Conservation (phyloP, 768 basidiomycete genomes). For the Gloeostereum incarnatum region DNA sequence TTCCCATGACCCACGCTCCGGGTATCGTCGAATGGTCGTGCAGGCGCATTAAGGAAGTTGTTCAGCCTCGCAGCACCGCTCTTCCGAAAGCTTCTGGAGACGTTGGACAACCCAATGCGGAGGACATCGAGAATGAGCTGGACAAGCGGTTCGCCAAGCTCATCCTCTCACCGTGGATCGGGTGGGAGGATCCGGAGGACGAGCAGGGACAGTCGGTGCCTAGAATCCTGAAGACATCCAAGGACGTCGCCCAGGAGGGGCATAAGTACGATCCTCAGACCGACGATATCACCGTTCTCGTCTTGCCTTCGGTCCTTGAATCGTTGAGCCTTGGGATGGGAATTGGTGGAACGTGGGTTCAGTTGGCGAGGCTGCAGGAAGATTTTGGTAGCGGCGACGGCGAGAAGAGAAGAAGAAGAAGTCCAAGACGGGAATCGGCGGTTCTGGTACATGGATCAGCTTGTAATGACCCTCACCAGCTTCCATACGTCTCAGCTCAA, state of each 20-base stretch:
- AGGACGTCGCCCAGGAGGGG: slow-evolving; percentile 4
- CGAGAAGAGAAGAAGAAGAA: slow-evolving; percentile 12
- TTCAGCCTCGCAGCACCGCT: slow-evolving; percentile 17
- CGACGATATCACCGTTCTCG: slow-evolving; percentile 52
- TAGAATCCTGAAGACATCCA: slow-evolving; percentile 6
- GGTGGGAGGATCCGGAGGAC: slow-evolving; percentile 29
- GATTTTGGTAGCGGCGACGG: slow-evolving; percentile 9
- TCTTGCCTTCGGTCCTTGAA: slow-evolving; percentile 34
- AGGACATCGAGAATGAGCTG: slow-evolving; percentile 38
- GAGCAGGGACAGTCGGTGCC: slow-evolving; percentile 5
- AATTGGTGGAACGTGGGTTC: slow-evolving; percentile 59
- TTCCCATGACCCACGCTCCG: slow-evolving; percentile 42
- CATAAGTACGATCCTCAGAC: slow-evolving; percentile 38
- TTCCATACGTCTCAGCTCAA: slow-evolving; percentile 28
- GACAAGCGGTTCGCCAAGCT: slow-evolving; percentile 36
- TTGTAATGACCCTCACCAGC: slow-evolving; percentile 44
- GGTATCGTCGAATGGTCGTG: slow-evolving; percentile 51
- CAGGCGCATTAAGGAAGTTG: slow-evolving; percentile 34
- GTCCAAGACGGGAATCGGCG: slow-evolving; percentile 12
- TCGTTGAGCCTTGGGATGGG: slow-evolving; percentile 46
- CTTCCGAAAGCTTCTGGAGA: slow-evolving; percentile 5
- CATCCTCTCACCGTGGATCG: slow-evolving; percentile 46
- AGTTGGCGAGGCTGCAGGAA: slow-evolving; percentile 37
- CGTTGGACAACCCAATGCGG: slow-evolving; percentile 5
- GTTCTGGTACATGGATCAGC: slow-evolving; percentile 56